Percentiles rank a stretch among this genome's conserved stretches.
phyloP scores from a whole-genome alignment of 1,284 basidiomycete species.

The Cryptococcus hybrid region DNA sequence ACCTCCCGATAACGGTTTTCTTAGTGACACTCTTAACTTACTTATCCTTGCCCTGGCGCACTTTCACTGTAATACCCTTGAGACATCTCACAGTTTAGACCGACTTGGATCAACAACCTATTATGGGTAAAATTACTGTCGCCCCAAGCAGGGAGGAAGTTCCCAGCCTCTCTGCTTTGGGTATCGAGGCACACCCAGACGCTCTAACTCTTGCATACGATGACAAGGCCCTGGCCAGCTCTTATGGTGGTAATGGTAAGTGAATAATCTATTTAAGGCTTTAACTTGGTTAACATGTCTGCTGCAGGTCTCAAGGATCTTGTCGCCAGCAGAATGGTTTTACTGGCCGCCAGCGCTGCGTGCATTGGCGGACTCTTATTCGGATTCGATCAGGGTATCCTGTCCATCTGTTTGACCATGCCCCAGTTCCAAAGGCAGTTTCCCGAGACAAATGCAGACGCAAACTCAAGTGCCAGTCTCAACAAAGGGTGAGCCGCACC shows the following conservation, averaged over 20 bases:
- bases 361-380: background rate
- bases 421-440: conserved; percentile 30
- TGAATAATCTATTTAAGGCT: background rate
- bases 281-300: background rate
- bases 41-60: too few relatives aligned
- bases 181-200: background rate
- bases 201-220: background rate
- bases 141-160: background rate
- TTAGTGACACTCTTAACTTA: too few relatives aligned
- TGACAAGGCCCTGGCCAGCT: background rate
- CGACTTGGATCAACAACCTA: background rate
- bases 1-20: too few relatives aligned
- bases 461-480: conserved; percentile 13
- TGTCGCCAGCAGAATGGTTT: conserved; percentile 13
- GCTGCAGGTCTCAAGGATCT: conserved; percentile 17
- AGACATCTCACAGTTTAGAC: too few relatives aligned
- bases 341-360: conserved; percentile 9
- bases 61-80: too few relatives aligned
- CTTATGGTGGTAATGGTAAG: background rate
- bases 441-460: conserved; percentile 25
- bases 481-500: conserved; percentile 19
- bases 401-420: conserved; percentile 36
- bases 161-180: background rate
- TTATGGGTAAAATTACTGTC: background rate
- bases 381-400: conserved; percentile 31